Conservation (phyloP, 441 rosid genomes). For the Jatropha multifida region DNA sequence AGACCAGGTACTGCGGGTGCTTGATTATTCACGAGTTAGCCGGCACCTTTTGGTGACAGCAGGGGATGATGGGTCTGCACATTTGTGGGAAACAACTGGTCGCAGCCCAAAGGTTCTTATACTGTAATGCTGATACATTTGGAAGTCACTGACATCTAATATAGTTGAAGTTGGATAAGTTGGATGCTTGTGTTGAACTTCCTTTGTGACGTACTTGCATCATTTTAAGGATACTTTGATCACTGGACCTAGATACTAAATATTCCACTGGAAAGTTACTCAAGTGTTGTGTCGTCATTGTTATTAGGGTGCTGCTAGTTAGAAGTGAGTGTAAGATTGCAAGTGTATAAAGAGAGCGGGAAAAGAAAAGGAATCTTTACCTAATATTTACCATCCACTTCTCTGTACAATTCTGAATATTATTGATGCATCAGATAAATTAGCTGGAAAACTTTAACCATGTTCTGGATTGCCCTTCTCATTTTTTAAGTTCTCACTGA, state of each 20-base stretch:
- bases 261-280: not conserved
- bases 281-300: not conserved
- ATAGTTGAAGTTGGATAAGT: not conserved
- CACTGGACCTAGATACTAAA: constrained; percentile 3
- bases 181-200: constrained; percentile 15
- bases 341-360: not conserved
- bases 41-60: constrained; percentile 91
- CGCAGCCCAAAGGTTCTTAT: constrained; percentile 77
- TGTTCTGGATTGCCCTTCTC: not conserved
- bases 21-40: constrained; percentile 89
- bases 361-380: not conserved
- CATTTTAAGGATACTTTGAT: not conserved
- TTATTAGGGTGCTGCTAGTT: not conserved
- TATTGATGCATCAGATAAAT: not conserved
- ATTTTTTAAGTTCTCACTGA: not conserved
- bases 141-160: constrained; percentile 3
- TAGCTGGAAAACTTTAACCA: not conserved
- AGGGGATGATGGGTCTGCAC: constrained; percentile 96
- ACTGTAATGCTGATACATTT: not conserved
- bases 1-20: constrained; percentile 95
- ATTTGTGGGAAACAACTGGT: constrained; percentile 95
- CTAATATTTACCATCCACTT: not conserved
- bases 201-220: not conserved
- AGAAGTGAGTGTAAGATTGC: not conserved
- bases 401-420: not conserved